A percentile compares a stretch with the other conserved stretches of the same genome.
Evolutionary conservation across 495 filamentous ascomycete genomes (phyloP).

Genomic region (Coniosporium apollinis): DNA sequence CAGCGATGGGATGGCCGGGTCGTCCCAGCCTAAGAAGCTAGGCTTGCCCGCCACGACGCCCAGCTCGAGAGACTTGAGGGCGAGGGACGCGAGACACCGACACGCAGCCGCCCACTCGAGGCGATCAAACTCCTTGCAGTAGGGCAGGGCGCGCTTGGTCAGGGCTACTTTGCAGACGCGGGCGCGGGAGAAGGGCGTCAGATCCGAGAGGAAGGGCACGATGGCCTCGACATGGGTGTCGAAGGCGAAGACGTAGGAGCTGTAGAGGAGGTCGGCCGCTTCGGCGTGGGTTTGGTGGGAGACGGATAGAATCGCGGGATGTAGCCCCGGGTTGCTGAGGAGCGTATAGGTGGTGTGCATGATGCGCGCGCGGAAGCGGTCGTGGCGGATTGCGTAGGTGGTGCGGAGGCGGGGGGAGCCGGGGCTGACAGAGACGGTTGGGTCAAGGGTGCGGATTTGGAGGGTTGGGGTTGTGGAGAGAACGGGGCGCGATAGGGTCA

Average conservation of each 20-base stretch:
- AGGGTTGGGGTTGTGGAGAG: constrained; percentile 7
- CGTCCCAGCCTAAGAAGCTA: constrained; percentile 23
- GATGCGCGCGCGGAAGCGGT: constrained; percentile 16
- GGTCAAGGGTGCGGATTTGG: constrained; percentile 15
- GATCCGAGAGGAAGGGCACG: constrained; percentile 37
- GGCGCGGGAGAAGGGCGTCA: constrained; percentile 26
- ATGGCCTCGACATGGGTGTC: constrained; percentile 34
- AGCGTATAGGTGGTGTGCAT: constrained; percentile 32
- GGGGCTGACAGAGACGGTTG: neutral
- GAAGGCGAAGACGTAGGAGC: constrained; percentile 34
- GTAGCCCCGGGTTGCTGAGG: constrained; percentile 20
- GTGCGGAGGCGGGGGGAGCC: constrained; percentile 1
- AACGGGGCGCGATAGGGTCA: constrained; percentile 1
- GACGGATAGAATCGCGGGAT: constrained; percentile 29
- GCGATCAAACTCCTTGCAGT: constrained; percentile 32
- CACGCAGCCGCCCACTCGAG: constrained; percentile 34
- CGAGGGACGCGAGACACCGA: constrained; percentile 22
- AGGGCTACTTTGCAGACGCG: constrained; percentile 28
- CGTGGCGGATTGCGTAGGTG: constrained; percentile 10
- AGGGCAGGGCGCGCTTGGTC: constrained; percentile 32
- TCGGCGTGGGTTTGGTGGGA: constrained; percentile 32
- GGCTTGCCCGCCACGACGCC: constrained; percentile 31
- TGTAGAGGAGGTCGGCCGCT: constrained; percentile 25
- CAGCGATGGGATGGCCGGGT: constrained; percentile 21
- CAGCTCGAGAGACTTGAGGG: constrained; percentile 25